Conservation (phyloP, 2,329 filamentous ascomycete species). For the Venturia aucupariae region DNA sequence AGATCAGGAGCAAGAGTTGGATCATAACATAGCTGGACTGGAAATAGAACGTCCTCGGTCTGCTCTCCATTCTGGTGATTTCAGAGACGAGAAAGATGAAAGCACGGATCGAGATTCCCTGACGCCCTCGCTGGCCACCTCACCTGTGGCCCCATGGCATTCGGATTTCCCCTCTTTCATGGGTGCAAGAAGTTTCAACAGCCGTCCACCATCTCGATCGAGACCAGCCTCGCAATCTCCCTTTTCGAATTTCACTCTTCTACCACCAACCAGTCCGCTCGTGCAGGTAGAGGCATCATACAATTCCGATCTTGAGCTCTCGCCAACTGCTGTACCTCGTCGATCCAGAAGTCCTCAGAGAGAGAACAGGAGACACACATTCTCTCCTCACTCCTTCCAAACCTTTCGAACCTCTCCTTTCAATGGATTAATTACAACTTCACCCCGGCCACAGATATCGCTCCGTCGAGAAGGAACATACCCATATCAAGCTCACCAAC, state of each 20-base stretch:
- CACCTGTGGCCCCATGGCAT: conserved; percentile 51
- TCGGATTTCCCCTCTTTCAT: conserved; percentile 34
- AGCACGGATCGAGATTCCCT: not conserved
- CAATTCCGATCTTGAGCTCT: conserved; percentile 65
- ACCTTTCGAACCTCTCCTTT: conserved; percentile 20
- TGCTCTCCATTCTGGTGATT: conserved; percentile 54
- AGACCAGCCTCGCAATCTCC: conserved; percentile 49
- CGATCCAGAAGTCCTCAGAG: conserved; percentile 37
- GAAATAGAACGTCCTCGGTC: conserved; percentile 78
- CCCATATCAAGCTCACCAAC: conserved; percentile 70
- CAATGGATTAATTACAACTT: conserved; percentile 16
- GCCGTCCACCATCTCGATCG: conserved; percentile 20
- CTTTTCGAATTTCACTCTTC: conserved; percentile 71
- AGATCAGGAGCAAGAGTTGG: not conserved
- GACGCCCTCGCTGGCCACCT: conserved; percentile 32
- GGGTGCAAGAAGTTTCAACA: not conserved
- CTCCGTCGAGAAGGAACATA: conserved; percentile 51
- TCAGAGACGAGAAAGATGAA: conserved; percentile 24
- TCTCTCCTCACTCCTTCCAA: conserved; percentile 53
- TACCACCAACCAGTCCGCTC: conserved; percentile 83
- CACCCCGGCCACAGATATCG: conserved; percentile 30
- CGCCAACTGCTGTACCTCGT: conserved; percentile 31
- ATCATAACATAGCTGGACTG: conserved; percentile 26
- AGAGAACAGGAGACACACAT: conserved; percentile 57
- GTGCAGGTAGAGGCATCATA: conserved; percentile 65